These are phyloP conservation scores for Stephanodiscus minutulus DNA, from an alignment of 108 stramenopile species.

Conservation along the genomic window DNA sequence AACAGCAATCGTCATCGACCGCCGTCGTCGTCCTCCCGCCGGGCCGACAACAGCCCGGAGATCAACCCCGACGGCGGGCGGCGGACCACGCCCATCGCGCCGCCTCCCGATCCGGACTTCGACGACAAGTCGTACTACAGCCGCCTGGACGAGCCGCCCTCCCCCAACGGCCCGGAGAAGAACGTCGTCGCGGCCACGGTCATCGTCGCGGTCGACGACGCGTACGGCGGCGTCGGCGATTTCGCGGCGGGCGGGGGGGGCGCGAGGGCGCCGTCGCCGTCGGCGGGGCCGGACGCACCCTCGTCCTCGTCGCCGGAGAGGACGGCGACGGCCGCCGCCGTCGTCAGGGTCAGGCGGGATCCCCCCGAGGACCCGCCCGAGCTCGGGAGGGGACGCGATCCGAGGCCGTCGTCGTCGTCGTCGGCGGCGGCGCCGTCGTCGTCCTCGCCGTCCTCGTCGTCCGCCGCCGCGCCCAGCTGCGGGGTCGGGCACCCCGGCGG, in stretches of 20 bases:
- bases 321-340: too few species aligned
- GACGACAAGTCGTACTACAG: conserved; percentile 12
- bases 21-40: neutral
- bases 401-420: neutral
- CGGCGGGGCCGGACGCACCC: neutral
- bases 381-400: conserved; percentile 22
- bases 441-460: too few species aligned
- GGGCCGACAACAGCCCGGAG: neutral
- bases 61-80: neutral
- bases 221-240: neutral
- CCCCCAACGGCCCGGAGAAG: conserved; percentile 21
- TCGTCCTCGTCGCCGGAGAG: neutral
- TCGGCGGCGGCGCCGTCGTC: neutral
- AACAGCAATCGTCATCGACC: too few species aligned
- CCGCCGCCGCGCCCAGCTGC: neutral
- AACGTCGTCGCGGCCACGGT: neutral
- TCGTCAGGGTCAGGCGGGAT: neutral
- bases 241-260: too few species aligned
- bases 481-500: neutral
- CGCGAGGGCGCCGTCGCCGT: too few species aligned
- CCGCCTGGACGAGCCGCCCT: conserved; percentile 20
- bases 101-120: conserved; percentile 12
- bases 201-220: too few species aligned
- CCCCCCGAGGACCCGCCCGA: conserved; percentile 22
- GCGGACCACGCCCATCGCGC: neutral